Evolutionary conservation across 2,329 filamentous ascomycete species (phyloP).

Genomic region (Claviceps pazoutovae): DNA sequence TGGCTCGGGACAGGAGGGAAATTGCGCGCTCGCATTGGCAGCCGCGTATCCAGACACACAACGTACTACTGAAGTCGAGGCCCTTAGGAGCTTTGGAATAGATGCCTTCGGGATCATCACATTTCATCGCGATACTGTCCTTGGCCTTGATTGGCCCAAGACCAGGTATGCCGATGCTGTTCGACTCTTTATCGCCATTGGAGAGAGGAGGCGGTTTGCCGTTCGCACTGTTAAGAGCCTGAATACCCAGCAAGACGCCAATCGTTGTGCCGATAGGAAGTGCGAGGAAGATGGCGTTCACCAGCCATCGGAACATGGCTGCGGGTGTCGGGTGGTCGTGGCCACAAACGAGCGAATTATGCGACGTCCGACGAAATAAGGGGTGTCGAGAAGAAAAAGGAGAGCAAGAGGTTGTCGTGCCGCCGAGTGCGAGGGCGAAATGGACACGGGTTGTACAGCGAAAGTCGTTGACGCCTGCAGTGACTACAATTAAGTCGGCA

Average conservation of each 20-base stretch:
- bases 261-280: slow-evolving; percentile 35
- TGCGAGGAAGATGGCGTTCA: slow-evolving; percentile 35
- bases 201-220: slow-evolving; percentile 31
- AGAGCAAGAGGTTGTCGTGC: not conserved
- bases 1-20: not conserved
- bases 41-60: not conserved
- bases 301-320: slow-evolving; percentile 29
- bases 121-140: slow-evolving; percentile 23
- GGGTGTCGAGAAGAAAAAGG: not conserved
- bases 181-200: slow-evolving; percentile 9
- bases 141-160: slow-evolving; percentile 14
- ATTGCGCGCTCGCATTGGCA: not conserved
- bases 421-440: not conserved
- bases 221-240: slow-evolving; percentile 26
- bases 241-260: slow-evolving; percentile 34
- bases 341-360: not conserved
- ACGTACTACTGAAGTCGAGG: slow-evolving; percentile 34
- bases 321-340: not conserved
- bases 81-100: slow-evolving; percentile 25
- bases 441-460: not conserved
- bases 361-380: not conserved
- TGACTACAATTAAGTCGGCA: not conserved
- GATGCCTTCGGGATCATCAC: slow-evolving; percentile 31
- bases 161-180: slow-evolving; percentile 4
- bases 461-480: not conserved